Evolutionary conservation across 192 early-diverging fungal species (phyloP).

Genomic region (Dissophora ornata): DNA sequence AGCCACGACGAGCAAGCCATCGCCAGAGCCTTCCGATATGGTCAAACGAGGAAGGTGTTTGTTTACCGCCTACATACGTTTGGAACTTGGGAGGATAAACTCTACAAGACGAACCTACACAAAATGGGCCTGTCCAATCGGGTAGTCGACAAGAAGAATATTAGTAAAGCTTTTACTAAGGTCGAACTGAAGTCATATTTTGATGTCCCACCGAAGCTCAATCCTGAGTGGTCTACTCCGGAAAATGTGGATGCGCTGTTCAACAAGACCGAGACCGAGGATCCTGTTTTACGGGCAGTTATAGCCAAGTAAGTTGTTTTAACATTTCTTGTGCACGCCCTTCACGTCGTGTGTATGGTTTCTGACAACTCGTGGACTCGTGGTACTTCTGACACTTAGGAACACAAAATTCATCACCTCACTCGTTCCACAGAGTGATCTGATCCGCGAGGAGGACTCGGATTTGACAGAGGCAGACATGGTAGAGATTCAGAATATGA

Average conservation of each 20-base stretch:
- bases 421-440: conserved; percentile 22
- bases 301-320: conserved; percentile 21
- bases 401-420: conserved; percentile 12
- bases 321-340: too few species aligned
- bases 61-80: conserved; percentile 73
- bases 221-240: conserved; percentile 16
- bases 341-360: too few species aligned
- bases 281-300: conserved; percentile 16
- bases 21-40: conserved; percentile 76
- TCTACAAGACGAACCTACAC: conserved; percentile 77
- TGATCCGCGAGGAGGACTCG: conserved; percentile 37
- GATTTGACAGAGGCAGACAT: conserved; percentile 48
- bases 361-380: not conserved
- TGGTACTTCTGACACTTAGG: conserved; percentile 3
- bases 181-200: conserved; percentile 66
- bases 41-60: conserved; percentile 74
- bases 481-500: conserved; percentile 38
- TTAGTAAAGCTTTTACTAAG: conserved; percentile 56
- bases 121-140: conserved; percentile 76
- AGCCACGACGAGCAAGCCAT: conserved; percentile 80
- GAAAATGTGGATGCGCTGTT: conserved; percentile 21
- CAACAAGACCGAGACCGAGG: conserved; percentile 26
- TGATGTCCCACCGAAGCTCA: conserved; percentile 37
- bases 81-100: conserved; percentile 68
- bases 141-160: conserved; percentile 71